Evolutionary conservation across 805 yeast species (phyloP), one percentile per base, ranked within the genome.

Genomic region (Hermanozyma aechmeae): DNA sequence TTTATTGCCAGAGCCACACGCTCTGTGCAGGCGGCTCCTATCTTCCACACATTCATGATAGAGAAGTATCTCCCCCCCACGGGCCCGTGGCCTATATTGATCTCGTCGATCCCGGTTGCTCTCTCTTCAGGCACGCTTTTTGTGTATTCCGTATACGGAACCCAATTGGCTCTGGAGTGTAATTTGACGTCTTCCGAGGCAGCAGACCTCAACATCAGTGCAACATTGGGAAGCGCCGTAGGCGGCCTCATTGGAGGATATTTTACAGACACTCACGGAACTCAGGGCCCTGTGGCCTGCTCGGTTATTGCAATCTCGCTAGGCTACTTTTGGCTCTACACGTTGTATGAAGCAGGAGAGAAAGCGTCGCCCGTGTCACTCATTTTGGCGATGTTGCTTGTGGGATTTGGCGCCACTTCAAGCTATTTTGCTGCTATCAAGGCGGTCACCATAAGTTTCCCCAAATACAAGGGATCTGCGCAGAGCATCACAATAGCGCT

Each of bases 401-500:
- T 53, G 10, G 61, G 61, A 4, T 34, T 53, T 13, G 61, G 61
- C 2, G 50, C 61, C 2, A 50, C 52, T 0, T 37, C 56, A 4
- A 57, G 58, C 4, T 56, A 56, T 30, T 56, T 56, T 29, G 50
- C 56, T 28, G 38, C 56, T 7, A 42, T 56, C 6, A 56, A 55
- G 31, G 61, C 60, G 3, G 59, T 56, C 5, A 46, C 60, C 2
- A 30, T 55, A 6, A 45, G 43, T 30, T 56, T 56, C 27, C 61
- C 61, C 5, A 38, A 41, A 14, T 45, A 28, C 29, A 55, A 52
- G 33, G 58, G 57, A n/a, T 38, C 57, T 1, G 61, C 61, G 6
- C 61, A 56, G 35, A 51, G 58, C 31, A 37, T 56, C 10, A 53
- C 61, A 11, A 56, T 56, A 26, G 57, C 61, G 2, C 50, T 56